phyloP scores from a whole-genome alignment of 176 grass and related monocot genomes.

The Bonia amplexicaulis region DNA sequence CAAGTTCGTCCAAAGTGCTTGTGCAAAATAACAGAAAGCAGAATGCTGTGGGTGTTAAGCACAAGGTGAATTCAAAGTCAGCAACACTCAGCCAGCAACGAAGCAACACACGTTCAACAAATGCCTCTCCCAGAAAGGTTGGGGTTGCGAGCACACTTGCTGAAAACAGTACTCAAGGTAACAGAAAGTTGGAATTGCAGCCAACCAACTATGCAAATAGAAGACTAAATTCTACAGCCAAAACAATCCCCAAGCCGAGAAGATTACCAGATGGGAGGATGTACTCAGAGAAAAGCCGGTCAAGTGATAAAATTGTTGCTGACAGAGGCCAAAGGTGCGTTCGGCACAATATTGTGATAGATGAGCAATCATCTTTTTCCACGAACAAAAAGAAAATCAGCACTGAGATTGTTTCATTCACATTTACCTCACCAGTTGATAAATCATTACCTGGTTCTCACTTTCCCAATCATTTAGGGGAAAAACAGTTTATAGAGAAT shows the following conservation, averaged over 20 bases:
- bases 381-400: slow-evolving; percentile 50
- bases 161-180: slow-evolving; percentile 28
- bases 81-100: slow-evolving; percentile 37
- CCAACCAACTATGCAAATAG: slow-evolving; percentile 22
- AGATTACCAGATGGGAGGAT: slow-evolving; percentile 37
- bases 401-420: slow-evolving; percentile 92
- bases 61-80: slow-evolving; percentile 48
- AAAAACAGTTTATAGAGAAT: slow-evolving; percentile 26
- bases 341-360: slow-evolving; percentile 81
- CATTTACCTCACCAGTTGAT: slow-evolving; percentile 83
- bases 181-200: slow-evolving; percentile 36
- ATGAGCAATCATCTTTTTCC: slow-evolving; percentile 50
- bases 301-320: slow-evolving; percentile 34
- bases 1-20: slow-evolving; percentile 30
- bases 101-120: slow-evolving; percentile 24
- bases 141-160: slow-evolving; percentile 19
- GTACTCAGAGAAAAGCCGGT: slow-evolving; percentile 33
- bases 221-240: slow-evolving; percentile 36
- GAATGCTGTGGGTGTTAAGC: slow-evolving; percentile 35
- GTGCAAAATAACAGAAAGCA: slow-evolving; percentile 73
- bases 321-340: slow-evolving; percentile 52
- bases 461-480: slow-evolving; percentile 30
- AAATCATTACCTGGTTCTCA: slow-evolving; percentile 40
- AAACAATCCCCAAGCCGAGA: slow-evolving; percentile 46
- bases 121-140: slow-evolving; percentile 46